Conservation (phyloP, 495 filamentous ascomycete species). For the Mycothermus thermophilus region DNA sequence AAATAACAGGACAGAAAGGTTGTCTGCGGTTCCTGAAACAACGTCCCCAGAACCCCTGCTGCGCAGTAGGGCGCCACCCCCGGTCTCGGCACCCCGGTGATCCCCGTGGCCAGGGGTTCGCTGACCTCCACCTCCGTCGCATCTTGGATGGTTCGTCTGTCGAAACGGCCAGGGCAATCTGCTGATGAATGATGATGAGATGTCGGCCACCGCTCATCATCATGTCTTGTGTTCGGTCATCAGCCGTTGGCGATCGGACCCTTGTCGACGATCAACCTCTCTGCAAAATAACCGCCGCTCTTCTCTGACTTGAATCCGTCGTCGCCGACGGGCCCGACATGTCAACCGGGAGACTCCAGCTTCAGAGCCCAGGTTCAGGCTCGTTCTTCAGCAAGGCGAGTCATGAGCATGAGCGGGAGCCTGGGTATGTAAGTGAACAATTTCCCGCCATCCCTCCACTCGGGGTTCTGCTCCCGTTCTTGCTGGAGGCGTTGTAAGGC, state of each 20-base stretch:
- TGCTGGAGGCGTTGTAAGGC: constrained; percentile 10
- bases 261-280: constrained; percentile 36
- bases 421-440: constrained; percentile 19
- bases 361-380: constrained; percentile 1
- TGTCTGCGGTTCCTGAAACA: constrained; percentile 3
- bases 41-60: too few species aligned
- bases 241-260: constrained; percentile 5
- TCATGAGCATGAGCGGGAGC: constrained; percentile 3
- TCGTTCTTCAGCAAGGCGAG: constrained; percentile 2
- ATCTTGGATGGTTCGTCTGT: constrained; percentile 10
- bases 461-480: constrained; percentile 3
- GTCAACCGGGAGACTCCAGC: constrained; percentile 13
- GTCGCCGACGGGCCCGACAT: too few species aligned
- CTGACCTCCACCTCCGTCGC: too few species aligned
- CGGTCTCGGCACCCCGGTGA: not conserved
- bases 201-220: too few species aligned
- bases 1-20: too few species aligned
- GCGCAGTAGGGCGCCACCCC: not conserved
- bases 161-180: too few species aligned
- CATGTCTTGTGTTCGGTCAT: too few species aligned
- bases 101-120: constrained; percentile 2
- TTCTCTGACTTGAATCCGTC: constrained; percentile 12
- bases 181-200: too few species aligned
- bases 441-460: constrained; percentile 16
- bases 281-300: constrained; percentile 30